phyloP scores from a whole-genome alignment of 2,329 filamentous ascomycete species.

The Aspergillus clavatus region DNA sequence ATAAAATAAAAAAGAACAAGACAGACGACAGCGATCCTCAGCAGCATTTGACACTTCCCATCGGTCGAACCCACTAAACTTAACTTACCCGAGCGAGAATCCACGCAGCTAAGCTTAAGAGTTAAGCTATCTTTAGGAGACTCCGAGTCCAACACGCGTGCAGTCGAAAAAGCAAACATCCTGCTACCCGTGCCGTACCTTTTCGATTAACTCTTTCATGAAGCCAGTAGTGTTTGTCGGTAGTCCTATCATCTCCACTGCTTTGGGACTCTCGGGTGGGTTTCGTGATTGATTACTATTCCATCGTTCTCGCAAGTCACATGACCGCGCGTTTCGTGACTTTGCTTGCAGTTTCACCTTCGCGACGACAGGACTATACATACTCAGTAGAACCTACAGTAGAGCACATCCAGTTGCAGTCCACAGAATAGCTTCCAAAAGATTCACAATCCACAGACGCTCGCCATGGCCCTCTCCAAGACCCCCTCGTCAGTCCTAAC shows the following conservation, averaged over 20 bases:
- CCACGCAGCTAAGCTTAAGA: slow-evolving; percentile 24
- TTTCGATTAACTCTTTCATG: too few species aligned
- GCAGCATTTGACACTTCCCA: too few species aligned
- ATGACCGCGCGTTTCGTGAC: slow-evolving; percentile 4
- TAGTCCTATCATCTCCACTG: slow-evolving; percentile 9
- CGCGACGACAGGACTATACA: too few species aligned
- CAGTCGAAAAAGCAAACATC: slow-evolving; percentile 22
- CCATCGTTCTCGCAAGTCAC: slow-evolving; percentile 5
- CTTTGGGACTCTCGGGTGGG: slow-evolving; percentile 12
- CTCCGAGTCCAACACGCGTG: slow-evolving; percentile 9
- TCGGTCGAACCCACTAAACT: too few species aligned
- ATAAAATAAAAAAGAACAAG: too few species aligned
- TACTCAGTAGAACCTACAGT: too few species aligned
- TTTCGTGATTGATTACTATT: too few species aligned
- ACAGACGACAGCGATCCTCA: slow-evolving; percentile 6
- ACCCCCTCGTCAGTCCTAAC: slow-evolving; percentile 21
- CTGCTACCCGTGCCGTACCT: slow-evolving; percentile 5
- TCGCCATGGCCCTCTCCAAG: slow-evolving; percentile 7
- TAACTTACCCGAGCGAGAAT: slow-evolving; percentile 12
- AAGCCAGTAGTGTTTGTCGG: too few species aligned
- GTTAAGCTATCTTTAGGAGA: not conserved
- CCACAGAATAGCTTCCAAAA: too few species aligned
- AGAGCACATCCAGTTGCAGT: too few species aligned
- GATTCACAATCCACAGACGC: not conserved
- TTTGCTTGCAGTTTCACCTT: too few species aligned